Evolutionary conservation across 495 filamentous ascomycete species (phyloP), one percentile per base, ranked within the genome.

Genomic region (Penicillium verhagenii): DNA sequence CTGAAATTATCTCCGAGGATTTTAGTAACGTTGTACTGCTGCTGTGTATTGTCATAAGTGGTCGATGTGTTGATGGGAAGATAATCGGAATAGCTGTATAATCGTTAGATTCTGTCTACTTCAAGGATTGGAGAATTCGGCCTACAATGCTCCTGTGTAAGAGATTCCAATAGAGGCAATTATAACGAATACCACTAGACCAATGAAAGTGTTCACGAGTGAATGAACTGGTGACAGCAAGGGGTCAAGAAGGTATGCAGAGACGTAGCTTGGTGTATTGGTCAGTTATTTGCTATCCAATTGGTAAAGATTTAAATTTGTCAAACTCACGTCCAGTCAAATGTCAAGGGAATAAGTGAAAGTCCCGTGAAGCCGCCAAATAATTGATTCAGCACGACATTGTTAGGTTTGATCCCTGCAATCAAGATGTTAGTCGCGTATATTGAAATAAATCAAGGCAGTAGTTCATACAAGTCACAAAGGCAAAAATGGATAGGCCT

Each of bases 21-120:
- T 11, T 68, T 70, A 10, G 73, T 72, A 2, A 83, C 80, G 47
- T 87, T 76, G 56, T 86, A 87, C 3, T 46, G 29, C 8, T 63
- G 58, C 13, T 82, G 82, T 1, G 78, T 85, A 53, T 87, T 85
- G 61, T 86, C 84, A 59, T 83, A 86, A 1, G 79, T 84, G 21
- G 67, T 72, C 3, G 80, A 78, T 43, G 84, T 82, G 63, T 78
- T 83, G 72, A 82, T 83, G 7, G 82, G 81, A 21, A 86, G 68
- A 56, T 74, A 86, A 45, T 71, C 64, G 2, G 76, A 73, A 21
- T 64, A 64, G 11, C 61, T 61, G 20, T 16, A 8, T 18, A 2
- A 9, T 6, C 28, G 47, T 64, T 43, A 64, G 54, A 11, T 23
- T 21, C 25, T 9, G n/a, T 13, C 9, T 21, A 2, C 16, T 2